Conservation (phyloP, 306 rosid species). For the Vigna mungo region DNA sequence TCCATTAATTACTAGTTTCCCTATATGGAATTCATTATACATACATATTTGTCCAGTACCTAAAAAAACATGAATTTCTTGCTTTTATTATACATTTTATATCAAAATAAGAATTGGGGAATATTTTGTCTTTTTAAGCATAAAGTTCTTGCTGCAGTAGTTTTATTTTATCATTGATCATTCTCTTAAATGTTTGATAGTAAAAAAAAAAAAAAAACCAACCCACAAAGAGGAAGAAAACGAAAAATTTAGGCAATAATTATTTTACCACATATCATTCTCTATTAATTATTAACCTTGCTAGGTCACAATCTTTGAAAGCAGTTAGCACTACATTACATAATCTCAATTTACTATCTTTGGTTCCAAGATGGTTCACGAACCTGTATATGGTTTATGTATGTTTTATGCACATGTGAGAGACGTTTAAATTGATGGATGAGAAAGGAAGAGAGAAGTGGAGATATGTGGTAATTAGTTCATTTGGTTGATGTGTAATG, state of each 20-base stretch:
- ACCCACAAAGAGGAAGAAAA: not conserved
- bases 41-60: constrained; percentile 1
- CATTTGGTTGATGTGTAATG: too few species aligned
- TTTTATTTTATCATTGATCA: not conserved
- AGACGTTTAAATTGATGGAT: too few species aligned
- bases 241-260: not conserved
- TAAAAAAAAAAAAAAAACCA: too few species aligned
- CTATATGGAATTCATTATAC: not conserved
- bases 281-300: too few species aligned
- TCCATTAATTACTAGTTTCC: constrained; percentile 15
- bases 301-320: too few species aligned
- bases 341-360: too few species aligned
- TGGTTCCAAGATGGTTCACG: too few species aligned
- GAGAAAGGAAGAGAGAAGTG: too few species aligned
- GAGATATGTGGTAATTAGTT: too few species aligned
- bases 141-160: not conserved
- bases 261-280: not conserved
- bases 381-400: too few species aligned
- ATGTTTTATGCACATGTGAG: too few species aligned
- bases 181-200: constrained; percentile 6
- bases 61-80: not conserved
- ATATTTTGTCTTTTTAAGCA: not conserved
- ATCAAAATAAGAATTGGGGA: not conserved
- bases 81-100: not conserved
- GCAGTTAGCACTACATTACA: too few species aligned